Evolutionary conservation across 176 grass and related monocot species (phyloP).

Genomic region (Thalia dealbata): DNA sequence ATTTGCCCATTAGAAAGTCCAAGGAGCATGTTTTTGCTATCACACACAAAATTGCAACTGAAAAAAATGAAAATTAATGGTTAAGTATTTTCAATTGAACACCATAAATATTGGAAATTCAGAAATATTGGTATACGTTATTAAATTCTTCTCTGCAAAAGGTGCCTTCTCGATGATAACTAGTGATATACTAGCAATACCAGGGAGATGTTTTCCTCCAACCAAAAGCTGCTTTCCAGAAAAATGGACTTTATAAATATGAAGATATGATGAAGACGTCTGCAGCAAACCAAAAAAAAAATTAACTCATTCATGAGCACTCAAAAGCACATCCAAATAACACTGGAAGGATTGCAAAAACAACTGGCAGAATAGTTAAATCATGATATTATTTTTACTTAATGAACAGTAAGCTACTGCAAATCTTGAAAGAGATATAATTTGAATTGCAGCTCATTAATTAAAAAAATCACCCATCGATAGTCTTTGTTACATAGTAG

Average conservation of each 20-base stretch:
- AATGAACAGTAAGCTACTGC: no score
- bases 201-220: slow-evolving; percentile 66
- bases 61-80: slow-evolving; percentile 8
- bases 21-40: slow-evolving; percentile 77
- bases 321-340: neutral
- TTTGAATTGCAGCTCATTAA: no score
- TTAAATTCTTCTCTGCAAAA: slow-evolving; percentile 47
- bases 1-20: slow-evolving; percentile 84
- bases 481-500: no score
- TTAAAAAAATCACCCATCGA: no score
- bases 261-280: slow-evolving; percentile 65
- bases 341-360: neutral
- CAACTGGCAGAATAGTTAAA: neutral
- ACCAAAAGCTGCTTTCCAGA: slow-evolving; percentile 73
- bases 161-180: slow-evolving; percentile 71
- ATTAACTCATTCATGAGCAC: neutral
- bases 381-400: no score
- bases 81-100: neutral
- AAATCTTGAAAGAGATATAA: no score
- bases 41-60: slow-evolving; percentile 91
- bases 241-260: slow-evolving; percentile 79
- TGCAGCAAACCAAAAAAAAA: slow-evolving; percentile 25
- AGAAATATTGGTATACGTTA: slow-evolving; percentile 47
- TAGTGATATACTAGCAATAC: slow-evolving; percentile 45
- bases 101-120: neutral